These are phyloP conservation scores for Gleditsia sinensis DNA, from an alignment of 306 rosid genomes.

Conservation along the genomic window DNA sequence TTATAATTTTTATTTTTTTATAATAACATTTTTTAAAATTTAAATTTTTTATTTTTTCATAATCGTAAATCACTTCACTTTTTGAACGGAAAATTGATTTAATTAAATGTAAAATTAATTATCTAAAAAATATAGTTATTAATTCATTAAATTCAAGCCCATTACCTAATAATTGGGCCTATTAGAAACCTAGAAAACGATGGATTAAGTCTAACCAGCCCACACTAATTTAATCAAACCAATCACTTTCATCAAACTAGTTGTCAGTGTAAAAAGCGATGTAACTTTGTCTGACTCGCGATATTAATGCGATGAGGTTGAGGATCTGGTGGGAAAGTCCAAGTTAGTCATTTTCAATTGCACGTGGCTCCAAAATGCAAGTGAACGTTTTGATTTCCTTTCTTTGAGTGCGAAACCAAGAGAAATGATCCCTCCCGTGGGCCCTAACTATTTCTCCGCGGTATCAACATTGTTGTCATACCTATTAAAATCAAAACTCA, in stretches of 20 bases:
- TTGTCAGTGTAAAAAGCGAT: conserved; percentile 33
- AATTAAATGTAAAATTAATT: too few relatives aligned
- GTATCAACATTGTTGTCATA: conserved; percentile 27
- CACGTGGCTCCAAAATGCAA: conserved; percentile 38
- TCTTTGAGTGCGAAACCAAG: too few relatives aligned
- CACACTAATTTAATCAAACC: background rate
- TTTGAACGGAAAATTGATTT: too few relatives aligned
- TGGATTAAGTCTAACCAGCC: background rate
- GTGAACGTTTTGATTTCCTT: too few relatives aligned
- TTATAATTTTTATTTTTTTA: too few relatives aligned
- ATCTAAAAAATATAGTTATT: too few relatives aligned
- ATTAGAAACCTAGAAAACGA: background rate
- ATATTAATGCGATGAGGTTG: conserved; percentile 18
- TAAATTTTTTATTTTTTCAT: too few relatives aligned
- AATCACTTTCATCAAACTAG: conserved; percentile 44
- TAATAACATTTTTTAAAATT: too few relatives aligned
- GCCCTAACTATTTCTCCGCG: background rate
- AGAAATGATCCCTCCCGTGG: background rate
- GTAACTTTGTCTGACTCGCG: conserved; percentile 28
- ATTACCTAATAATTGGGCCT: background rate
- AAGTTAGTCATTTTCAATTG: conserved; percentile 38
- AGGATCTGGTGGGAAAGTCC: conserved; percentile 28
- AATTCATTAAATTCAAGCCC: too few relatives aligned
- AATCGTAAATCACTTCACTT: too few relatives aligned
- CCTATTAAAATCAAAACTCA: too few relatives aligned